Percentiles rank a stretch among this genome's conserved stretches.
Evolutionary conservation across 2,329 filamentous ascomycete genomes (phyloP).

Genomic region (Neofusicoccum kwambonambiense): DNA sequence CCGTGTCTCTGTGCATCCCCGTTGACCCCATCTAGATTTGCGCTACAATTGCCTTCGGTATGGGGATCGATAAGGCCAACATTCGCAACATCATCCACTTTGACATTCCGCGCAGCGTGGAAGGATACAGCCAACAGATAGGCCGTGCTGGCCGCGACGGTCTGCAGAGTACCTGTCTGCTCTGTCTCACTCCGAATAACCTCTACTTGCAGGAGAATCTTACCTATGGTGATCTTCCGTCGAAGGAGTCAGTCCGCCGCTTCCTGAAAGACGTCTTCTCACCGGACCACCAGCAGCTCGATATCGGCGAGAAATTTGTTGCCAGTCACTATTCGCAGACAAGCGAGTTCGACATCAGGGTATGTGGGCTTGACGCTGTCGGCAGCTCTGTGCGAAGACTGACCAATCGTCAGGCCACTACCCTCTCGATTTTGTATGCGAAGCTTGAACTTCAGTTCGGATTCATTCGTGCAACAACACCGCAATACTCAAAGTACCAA

Average conservation of each 20-base stretch:
- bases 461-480: conserved; percentile 57
- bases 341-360: conserved; percentile 55
- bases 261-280: conserved; percentile 56
- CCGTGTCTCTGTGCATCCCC: neutral
- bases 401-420: conserved; percentile 30
- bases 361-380: conserved; percentile 16
- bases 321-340: conserved; percentile 47
- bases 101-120: conserved; percentile 52
- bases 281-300: conserved; percentile 22
- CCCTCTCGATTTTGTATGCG: conserved; percentile 57
- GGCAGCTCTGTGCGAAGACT: conserved; percentile 31
- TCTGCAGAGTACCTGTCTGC: conserved; percentile 54
- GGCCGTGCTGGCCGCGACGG: conserved; percentile 58
- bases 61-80: conserved; percentile 59
- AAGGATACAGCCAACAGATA: conserved; percentile 60
- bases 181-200: conserved; percentile 58
- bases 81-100: conserved; percentile 58
- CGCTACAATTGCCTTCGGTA: conserved; percentile 60
- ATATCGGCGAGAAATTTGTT: conserved; percentile 47
- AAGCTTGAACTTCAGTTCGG: conserved; percentile 60
- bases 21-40: conserved; percentile 33
- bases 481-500: conserved; percentile 57
- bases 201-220: conserved; percentile 61
- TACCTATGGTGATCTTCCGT: conserved; percentile 59
- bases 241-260: conserved; percentile 46